Evolutionary conservation across 2,329 filamentous ascomycete species (phyloP).

Genomic region (Epichloe glyceriae): DNA sequence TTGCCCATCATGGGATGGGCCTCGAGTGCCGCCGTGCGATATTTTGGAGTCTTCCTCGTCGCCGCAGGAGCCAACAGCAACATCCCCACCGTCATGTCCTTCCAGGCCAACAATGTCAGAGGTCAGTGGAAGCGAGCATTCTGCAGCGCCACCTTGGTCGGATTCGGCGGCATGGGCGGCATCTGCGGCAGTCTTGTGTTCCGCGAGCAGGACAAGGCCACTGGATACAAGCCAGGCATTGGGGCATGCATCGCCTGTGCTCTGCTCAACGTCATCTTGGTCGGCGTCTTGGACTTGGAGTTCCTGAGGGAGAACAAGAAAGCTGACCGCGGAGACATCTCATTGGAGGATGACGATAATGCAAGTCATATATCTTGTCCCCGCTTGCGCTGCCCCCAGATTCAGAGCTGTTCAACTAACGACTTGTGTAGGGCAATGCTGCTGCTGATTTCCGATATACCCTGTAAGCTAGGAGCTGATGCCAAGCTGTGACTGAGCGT

Average conservation of each 20-base stretch:
- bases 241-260: slow-evolving; percentile 41
- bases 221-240: slow-evolving; percentile 40
- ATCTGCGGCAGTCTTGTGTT: slow-evolving; percentile 67
- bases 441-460: slow-evolving; percentile 5
- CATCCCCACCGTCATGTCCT: slow-evolving; percentile 60
- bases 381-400: background rate
- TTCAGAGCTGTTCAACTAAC: background rate
- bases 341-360: slow-evolving; percentile 33
- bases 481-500: background rate
- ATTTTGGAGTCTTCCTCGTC: slow-evolving; percentile 65
- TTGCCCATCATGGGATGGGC: slow-evolving; percentile 62
- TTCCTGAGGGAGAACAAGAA: slow-evolving; percentile 33
- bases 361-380: slow-evolving; percentile 22
- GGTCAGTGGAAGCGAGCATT: slow-evolving; percentile 84
- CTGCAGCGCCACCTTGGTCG: slow-evolving; percentile 62
- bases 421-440: background rate
- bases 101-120: slow-evolving; percentile 78
- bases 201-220: slow-evolving; percentile 37
- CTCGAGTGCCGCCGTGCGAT: slow-evolving; percentile 41
- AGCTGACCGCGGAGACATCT: slow-evolving; percentile 39
- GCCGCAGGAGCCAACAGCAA: slow-evolving; percentile 68
- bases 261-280: slow-evolving; percentile 32
- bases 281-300: slow-evolving; percentile 25
- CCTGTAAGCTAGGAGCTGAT: background rate
- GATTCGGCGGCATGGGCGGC: slow-evolving; percentile 64